Base-by-base conservation (phyloP, 768 basidiomycete species). In the Tremella mesenterica region DNA sequence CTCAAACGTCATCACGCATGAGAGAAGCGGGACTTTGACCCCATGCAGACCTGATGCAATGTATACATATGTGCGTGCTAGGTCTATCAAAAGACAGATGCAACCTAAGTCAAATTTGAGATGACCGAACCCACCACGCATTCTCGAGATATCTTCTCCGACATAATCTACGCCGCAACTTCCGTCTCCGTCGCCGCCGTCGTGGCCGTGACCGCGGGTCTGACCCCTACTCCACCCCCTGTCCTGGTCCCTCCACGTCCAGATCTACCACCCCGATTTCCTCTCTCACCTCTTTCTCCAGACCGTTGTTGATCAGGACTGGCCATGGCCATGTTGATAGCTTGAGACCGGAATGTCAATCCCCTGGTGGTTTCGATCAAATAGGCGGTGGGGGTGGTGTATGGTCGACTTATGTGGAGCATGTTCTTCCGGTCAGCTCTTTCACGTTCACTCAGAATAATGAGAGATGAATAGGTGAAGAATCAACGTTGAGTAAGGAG, bases 331-430 rank as follows among this genome's bases (percentile, higher is more conserved):
- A 85, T 85, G 1, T 88, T 86, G 48, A 95, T 74, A 1, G 87
- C 90, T 68, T 91, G 89, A 0, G 90, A 90, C 51, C 92, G 83
- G 74, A 95, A 82, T 0, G 89, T 83, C 53, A 96, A 77, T 38
- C 91, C 90, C 41, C 89, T 83, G 1, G 91, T 95, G 73, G 91
- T 93, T 73, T 96, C 92, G 62, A 95, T 95, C 62, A 96, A 84
- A 4, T 85, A 81, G 69, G 93, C 92, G 74, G 93, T 93, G 18
- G 92, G 83, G 1, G 92, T 89, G 38, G 85, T 79, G 36, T 89
- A 81, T 6, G 88, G 86, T 14, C 91, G 83, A 71, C 88, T 83
- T 73, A 97, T 96, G 74, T 92, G 85, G 65, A 97, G 93, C 62
- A 93, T 86, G 71, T 97, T 95, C 89, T 91, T 74, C 25, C 6